Evolutionary conservation across 352 stramenopile genomes (phyloP).

Genomic region (Pythium sukuiense): DNA sequence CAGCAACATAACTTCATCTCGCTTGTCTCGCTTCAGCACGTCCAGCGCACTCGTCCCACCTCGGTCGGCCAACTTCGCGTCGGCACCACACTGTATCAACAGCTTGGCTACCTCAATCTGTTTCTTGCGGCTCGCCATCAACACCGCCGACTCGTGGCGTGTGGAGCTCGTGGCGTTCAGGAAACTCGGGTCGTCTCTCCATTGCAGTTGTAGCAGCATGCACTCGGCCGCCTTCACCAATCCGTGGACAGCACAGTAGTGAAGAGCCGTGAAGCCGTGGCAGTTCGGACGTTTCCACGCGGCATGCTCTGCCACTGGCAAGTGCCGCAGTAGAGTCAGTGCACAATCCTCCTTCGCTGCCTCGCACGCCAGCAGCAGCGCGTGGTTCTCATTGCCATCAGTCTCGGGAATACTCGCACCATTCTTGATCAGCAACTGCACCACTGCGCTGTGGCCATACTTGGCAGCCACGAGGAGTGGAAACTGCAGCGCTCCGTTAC

Average conservation of each 20-base stretch:
- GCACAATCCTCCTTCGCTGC: constrained; percentile 51
- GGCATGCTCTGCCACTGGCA: constrained; percentile 14
- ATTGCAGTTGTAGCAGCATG: constrained; percentile 40
- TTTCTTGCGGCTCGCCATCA: constrained; percentile 66
- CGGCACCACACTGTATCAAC: constrained; percentile 41
- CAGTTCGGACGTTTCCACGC: constrained; percentile 48
- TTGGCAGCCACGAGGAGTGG: constrained; percentile 90
- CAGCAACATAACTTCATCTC: constrained; percentile 46
- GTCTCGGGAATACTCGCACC: constrained; percentile 34
- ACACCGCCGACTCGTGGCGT: constrained; percentile 54
- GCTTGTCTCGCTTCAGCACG: constrained; percentile 50
- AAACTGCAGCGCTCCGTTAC: constrained; percentile 22
- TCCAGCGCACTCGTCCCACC: constrained; percentile 50
- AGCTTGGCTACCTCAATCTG: constrained; percentile 43
- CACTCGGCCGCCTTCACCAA: constrained; percentile 33
- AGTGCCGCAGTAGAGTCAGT: constrained; percentile 36
- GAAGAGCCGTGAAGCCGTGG: constrained; percentile 62
- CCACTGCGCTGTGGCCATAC: constrained; percentile 89
- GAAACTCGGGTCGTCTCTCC: constrained; percentile 33
- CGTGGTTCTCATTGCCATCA: constrained; percentile 50
- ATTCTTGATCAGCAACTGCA: constrained; percentile 67
- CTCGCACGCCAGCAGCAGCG: constrained; percentile 60
- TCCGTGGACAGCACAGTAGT: constrained; percentile 53
- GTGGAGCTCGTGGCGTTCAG: constrained; percentile 47
- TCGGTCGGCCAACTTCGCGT: constrained; percentile 46